Base-by-base conservation (phyloP, 257 asterid species). In the Dorcoceras hygrometricum region DNA sequence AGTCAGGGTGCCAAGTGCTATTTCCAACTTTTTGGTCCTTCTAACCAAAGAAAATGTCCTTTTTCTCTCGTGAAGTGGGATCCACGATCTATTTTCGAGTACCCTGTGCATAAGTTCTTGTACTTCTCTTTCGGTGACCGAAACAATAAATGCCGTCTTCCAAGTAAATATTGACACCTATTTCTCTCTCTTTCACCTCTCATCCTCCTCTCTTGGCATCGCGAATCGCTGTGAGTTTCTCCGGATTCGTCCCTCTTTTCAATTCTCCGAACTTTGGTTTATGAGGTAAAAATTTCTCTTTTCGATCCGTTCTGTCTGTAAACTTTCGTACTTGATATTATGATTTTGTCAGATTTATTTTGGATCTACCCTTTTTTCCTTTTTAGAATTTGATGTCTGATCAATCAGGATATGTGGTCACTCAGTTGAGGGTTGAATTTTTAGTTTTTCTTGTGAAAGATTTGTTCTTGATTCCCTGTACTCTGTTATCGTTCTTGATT, bases 241-340 rank as follows among this genome's bases (percentile, higher is more conserved):
- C 6, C 63, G 72, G 87, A 74, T 80, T 76, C 90, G 81, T 86
- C 78, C 64, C 76, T 63, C 71, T 67, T 75, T 63, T 66, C 60
- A 86, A 82, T 81, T 71, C 67, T 68, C 74, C 79, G 81, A 75
- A 75, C 69, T 73, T 67, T 83, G 88, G 91, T 87, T 89, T 89
- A 84, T 89, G 96, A 87, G 92, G 95, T 87, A 78, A 60, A 8
- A 54, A 1, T 6, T 28, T 59, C 16, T 23, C 11, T 19, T 70
- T 10, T 46, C 67, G 50, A 60, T 68, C 73, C 50, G 2, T 27
- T 20, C 32, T 3, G 22, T 56, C 0, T 56, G 0, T 31, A 57
- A 34, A 10, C 16, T 1, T 51, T 53, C 8, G 23, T 58, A n/a
- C 48, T 26, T 50, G 23, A 57, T 23, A 28, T 22, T 29, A 25